A percentile compares a stretch with the other conserved stretches of the same genome.
Evolutionary conservation across 2,329 filamentous ascomycete species (phyloP).

Genomic region (Hypoxylon sp.): DNA sequence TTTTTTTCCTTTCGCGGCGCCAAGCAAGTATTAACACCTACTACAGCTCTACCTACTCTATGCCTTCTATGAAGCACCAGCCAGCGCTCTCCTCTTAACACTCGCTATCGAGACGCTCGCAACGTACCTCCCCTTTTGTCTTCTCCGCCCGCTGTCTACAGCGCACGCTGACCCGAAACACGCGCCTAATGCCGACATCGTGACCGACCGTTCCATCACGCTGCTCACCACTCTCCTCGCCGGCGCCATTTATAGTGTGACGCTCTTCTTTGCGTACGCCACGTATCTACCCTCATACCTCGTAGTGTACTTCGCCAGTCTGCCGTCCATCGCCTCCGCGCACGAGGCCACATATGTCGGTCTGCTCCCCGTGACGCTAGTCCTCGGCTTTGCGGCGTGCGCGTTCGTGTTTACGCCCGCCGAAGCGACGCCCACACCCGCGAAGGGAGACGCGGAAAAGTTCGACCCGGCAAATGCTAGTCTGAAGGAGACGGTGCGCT

Average conservation of each 20-base stretch:
- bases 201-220: slow-evolving; percentile 73
- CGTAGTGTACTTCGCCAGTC: slow-evolving; percentile 80
- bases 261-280: slow-evolving; percentile 77
- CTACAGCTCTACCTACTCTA: slow-evolving; percentile 78
- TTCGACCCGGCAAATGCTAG: slow-evolving; percentile 77
- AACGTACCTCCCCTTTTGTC: slow-evolving; percentile 79
- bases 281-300: slow-evolving; percentile 80
- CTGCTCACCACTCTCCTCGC: slow-evolving; percentile 77
- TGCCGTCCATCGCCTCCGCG: slow-evolving; percentile 77
- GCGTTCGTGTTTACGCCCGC: slow-evolving; percentile 84
- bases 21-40: slow-evolving; percentile 11
- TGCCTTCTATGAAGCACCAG: slow-evolving; percentile 81
- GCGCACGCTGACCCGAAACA: slow-evolving; percentile 71
- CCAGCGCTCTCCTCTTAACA: slow-evolving; percentile 71
- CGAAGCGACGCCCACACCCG: slow-evolving; percentile 66
- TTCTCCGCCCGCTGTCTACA: slow-evolving; percentile 77
- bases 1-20: not conserved
- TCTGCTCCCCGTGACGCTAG: slow-evolving; percentile 70
- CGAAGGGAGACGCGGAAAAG: slow-evolving; percentile 63
- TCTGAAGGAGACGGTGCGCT: slow-evolving; percentile 77
- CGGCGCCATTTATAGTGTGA: slow-evolving; percentile 80
- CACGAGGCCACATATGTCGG: slow-evolving; percentile 74
- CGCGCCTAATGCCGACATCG: slow-evolving; percentile 74
- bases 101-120: slow-evolving; percentile 78
- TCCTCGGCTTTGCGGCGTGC: slow-evolving; percentile 78